Base-by-base conservation (phyloP, 1,284 basidiomycete species). In the Phellinidium pouzarii region DNA sequence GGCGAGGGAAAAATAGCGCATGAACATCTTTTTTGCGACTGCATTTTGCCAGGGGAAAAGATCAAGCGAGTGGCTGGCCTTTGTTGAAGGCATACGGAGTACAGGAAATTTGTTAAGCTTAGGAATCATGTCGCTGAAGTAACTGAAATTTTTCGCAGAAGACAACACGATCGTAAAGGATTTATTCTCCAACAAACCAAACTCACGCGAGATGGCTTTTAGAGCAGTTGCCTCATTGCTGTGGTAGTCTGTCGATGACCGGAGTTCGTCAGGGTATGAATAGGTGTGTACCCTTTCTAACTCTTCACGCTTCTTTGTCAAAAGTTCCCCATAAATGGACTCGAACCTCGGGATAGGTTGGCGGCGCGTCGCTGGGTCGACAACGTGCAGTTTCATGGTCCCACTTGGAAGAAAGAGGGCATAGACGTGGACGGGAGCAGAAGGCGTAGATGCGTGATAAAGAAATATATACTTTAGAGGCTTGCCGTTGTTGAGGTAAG, bases 121-220 rank as follows among this genome's bases (percentile, higher is more conserved):
- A 2, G 86, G 78, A 27, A 92, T 70, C 22, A 77, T 73, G 0
- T 77, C 66, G 60, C 95, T 91, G 66, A 94, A 98, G 69, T 95
- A 96, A 9, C 75, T 71, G 59, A 87, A 80, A 48, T 92, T 86
- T 64, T 91, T 93, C 45, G 80, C 80, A 8, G 95, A 95, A 41
- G 92, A 95, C 19, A 98, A 75, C 20, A 93, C 80, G 29, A 97
- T 71, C 8, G 84, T 82, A 72, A 82, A 73, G 54, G 82, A 76
- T 73, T 85, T 70, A 58, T 83, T 80, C 63, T 90, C 86, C 55
- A 84, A 62, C 1, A 86, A 64, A 26, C 82, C 82, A 4, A 99
- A 77, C 61, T 98, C 94, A 46, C 91, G 82, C n/a, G 87, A 91
- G 44, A 99, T 74, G 3, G 91, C 87, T 59, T 89, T 91, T 55